These are phyloP conservation scores for Reticulascus tulasneorum DNA, from an alignment of 2,329 filamentous ascomycete genomes.

Conservation along the genomic window DNA sequence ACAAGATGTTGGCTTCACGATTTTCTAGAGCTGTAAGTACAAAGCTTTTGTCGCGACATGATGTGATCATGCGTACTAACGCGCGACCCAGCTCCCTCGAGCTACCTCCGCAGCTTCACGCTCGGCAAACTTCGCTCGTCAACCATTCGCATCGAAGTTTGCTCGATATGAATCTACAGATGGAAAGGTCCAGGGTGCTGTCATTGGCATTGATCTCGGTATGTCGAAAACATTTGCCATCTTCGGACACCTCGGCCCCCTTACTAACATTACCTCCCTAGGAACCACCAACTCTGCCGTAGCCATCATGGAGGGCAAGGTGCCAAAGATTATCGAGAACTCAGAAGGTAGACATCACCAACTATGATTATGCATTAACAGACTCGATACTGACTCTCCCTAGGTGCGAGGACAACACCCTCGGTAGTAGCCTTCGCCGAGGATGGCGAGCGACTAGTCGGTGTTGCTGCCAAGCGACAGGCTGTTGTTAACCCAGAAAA, in stretches of 20 bases:
- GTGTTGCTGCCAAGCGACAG: slow-evolving; percentile 96
- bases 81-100: slow-evolving; percentile 68
- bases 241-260: slow-evolving; percentile 2
- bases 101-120: slow-evolving; percentile 65
- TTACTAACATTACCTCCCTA: slow-evolving; percentile 22
- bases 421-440: slow-evolving; percentile 94
- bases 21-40: slow-evolving; percentile 70
- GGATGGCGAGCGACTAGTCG: slow-evolving; percentile 92
- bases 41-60: slow-evolving; percentile 6
- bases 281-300: slow-evolving; percentile 96
- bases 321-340: slow-evolving; percentile 96
- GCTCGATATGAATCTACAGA: slow-evolving; percentile 75
- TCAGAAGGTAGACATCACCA: slow-evolving; percentile 65
- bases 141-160: slow-evolving; percentile 69
- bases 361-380: not conserved
- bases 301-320: slow-evolving; percentile 95
- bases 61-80: slow-evolving; percentile 18
- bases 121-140: slow-evolving; percentile 62
- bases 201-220: slow-evolving; percentile 98
- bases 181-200: slow-evolving; percentile 87
- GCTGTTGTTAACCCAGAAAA: slow-evolving; percentile 98
- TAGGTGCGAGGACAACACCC: slow-evolving; percentile 83
- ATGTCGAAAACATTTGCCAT: slow-evolving; percentile 31
- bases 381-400: not conserved
- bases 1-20: slow-evolving; percentile 69